These are phyloP conservation scores for Solanum tarapatanum DNA, from an alignment of 257 asterid genomes.

Conservation along the genomic window DNA sequence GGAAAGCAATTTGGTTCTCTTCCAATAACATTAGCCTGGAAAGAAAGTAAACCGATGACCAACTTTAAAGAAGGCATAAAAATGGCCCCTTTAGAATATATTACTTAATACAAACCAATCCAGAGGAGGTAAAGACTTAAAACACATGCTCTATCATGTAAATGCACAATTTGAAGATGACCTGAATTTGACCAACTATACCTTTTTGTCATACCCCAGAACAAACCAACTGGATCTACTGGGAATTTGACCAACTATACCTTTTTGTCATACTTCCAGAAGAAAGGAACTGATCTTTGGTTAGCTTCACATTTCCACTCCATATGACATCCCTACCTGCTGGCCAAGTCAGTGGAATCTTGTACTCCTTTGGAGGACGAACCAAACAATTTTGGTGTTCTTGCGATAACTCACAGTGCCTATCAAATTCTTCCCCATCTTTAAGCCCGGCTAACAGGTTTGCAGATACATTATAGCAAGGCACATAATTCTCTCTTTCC, in stretches of 20 bases:
- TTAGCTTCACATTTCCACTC: slow-evolving; percentile 87
- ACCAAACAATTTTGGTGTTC: slow-evolving; percentile 58
- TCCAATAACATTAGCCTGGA: slow-evolving; percentile 90
- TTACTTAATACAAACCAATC: neutral
- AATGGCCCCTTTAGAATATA: neutral
- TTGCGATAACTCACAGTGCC: slow-evolving; percentile 68
- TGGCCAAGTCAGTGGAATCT: slow-evolving; percentile 92
- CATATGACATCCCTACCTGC: slow-evolving; percentile 83
- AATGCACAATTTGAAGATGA: neutral
- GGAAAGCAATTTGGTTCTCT: slow-evolving; percentile 95
- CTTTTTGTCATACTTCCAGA: slow-evolving; percentile 99
- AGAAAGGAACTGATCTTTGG: slow-evolving; percentile 94
- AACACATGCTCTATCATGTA: neutral
- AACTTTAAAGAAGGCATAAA: neutral
- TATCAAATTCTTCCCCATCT: slow-evolving; percentile 84
- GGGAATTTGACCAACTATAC: slow-evolving; percentile 25
- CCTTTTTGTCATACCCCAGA: slow-evolving; percentile 99
- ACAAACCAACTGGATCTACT: no score
- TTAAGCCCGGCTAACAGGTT: slow-evolving; percentile 60
- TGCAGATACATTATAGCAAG: slow-evolving; percentile 87
- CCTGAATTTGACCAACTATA: slow-evolving; percentile 11
- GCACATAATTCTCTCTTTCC: slow-evolving; percentile 80
- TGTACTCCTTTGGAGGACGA: slow-evolving; percentile 92
- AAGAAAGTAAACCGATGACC: slow-evolving; percentile 13
- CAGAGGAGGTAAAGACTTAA: neutral